Base-by-base conservation (phyloP, 192 early-diverging fungal genomes). In the Backusella mclennaniae region DNA sequence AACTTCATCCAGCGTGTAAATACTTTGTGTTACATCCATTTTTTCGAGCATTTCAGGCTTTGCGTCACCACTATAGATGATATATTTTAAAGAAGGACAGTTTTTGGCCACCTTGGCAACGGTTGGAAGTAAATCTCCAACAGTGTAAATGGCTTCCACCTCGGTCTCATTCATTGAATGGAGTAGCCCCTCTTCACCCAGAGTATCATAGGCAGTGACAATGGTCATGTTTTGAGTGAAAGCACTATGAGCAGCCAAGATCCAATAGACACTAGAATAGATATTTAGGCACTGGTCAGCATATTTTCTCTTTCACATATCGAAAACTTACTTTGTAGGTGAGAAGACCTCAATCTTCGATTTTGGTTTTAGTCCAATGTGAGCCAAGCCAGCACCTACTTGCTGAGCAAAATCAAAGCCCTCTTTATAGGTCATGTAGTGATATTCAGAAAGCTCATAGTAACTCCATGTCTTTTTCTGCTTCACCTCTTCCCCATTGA, bases 191-290 rank as follows among this genome's bases (percentile, higher is more conserved):
- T 92, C 91, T 66, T 90, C 91, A 56, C 95, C 96, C 63, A 97
- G 89, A 21, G 95, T 95, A 66, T 92, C 92, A 76, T 93, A 93
- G 19, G 96, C 93, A 35, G 96, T 97, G 17, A 94, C 91, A 72
- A 97, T 92, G 63, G 90, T 87, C 74, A 95, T 73, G 42, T 67
- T 85, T 84, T 96, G 94, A 36, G 91, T 88, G 76, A 90, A 96
- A 80, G 77, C 79, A 42, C 80, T 76, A 74, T 81, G 71, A n/a
- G 80, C 80, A 63, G 78, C 69, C 41, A 74, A 41, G 36, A 81
- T 77, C 80, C 80, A 81, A 19, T 81, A 46, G 14, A 44, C 36
- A 39, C 80, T 81, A 69, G 2, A 44, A 8, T 14, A 38, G 35
- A 44, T 44, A 17, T 17, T 5, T 44, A 44, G 2, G 17, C 4